Evolutionary conservation across 1,139 yeast species (phyloP), one percentile per base, ranked within the genome.

Genomic region (Candida sp.): DNA sequence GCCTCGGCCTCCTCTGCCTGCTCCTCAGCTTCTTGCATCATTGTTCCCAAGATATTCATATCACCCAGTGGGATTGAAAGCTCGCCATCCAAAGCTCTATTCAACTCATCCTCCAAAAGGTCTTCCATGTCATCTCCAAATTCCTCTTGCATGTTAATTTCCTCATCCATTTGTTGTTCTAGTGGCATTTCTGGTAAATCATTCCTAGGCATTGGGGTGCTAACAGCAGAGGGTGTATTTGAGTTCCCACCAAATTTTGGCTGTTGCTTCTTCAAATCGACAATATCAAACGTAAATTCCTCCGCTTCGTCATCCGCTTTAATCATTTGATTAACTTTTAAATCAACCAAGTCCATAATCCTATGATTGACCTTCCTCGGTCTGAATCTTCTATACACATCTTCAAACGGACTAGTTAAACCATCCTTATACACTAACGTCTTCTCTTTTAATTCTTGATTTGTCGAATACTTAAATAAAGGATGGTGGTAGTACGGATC

Each of bases 271-370:
- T 53, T 59, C 42, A 82, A 74, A 55, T 87, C 91, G 15, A 90
- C 72, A 41, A 90, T 70, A 56, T 93, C 97, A 57, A 84, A 88
- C 38, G 79, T 81, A 19, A 87, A 79, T 44, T 85, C 90, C 57
- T 87, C 93, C 0, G 97, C 96, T 47, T 85, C 91, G 30, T 80
- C 87, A 59, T 93, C 99, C 37, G 81, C 66, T 49, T 81, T 74
- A 34, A 93, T 72, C 44, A 93, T 66, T 56, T 86, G 89, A 48
- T 87, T 89, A 5, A 91, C 96, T 48, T 81, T 78, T 25, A 80
- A 78, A 52, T 91, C 97, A 11, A 90, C 84, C 53, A 81, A 83
- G 35, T 79, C 78, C 59, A 81, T 73, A 22, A 79, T 77, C 11
- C 78, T 60, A 34, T 75, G 77, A 41, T 73, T 75, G 45, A 79